A percentile compares a stretch with the other conserved stretches of the same genome.
These are phyloP conservation scores for Spathaspora passalidarum DNA, from an alignment of 805 yeast species.

Conservation along the genomic window DNA sequence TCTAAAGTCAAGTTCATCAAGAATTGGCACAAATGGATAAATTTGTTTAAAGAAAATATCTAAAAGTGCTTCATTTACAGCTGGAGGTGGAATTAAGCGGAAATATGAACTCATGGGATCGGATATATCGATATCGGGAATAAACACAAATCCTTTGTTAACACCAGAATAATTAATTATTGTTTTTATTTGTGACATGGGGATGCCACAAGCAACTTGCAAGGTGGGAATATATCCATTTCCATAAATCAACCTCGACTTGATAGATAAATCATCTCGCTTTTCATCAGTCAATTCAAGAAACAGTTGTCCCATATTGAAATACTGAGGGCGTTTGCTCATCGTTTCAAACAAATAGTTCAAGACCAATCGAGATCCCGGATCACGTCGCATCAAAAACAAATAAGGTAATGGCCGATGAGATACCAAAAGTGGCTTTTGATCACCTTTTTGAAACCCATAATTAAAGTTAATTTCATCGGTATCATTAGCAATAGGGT, in stretches of 20 bases:
- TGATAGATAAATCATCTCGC: background rate
- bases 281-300: conserved; percentile 1
- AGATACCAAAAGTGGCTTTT: background rate
- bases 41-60: conserved; percentile 11
- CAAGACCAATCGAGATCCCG: conserved; percentile 6
- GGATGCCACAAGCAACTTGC: background rate
- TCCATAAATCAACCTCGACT: conserved; percentile 1
- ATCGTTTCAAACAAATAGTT: conserved; percentile 2
- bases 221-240: conserved; percentile 4
- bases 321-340: background rate
- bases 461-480: conserved; percentile 5
- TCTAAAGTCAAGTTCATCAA: conserved; percentile 14
- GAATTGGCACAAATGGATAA: conserved; percentile 13
- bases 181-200: conserved; percentile 2
- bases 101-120: conserved; percentile 7
- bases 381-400: conserved; percentile 6
- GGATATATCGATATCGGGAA: background rate
- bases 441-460: conserved; percentile 1
- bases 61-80: conserved; percentile 2
- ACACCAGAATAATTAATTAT: conserved; percentile 5
- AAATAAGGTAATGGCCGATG: conserved; percentile 8
- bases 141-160: conserved; percentile 3
- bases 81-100: conserved; percentile 1
- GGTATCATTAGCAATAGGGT: background rate
- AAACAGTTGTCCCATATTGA: background rate